A percentile compares a stretch with the other conserved stretches of the same genome.
Evolutionary conservation across 495 filamentous ascomycete genomes (phyloP).

Genomic region (Tuber magnatum): DNA sequence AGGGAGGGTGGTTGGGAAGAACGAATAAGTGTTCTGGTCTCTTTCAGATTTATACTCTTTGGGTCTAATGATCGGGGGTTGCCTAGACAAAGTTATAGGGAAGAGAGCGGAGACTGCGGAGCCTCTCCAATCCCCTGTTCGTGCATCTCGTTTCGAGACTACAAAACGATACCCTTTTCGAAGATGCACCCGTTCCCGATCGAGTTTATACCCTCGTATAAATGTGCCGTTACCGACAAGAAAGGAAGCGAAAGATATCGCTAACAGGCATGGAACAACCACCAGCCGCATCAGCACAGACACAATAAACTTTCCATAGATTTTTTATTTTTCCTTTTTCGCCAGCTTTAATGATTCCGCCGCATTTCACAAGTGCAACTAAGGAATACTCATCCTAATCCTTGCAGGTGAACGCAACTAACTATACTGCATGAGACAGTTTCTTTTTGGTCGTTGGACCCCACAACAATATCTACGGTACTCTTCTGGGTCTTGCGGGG

Average conservation of each 20-base stretch:
- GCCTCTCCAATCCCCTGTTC: slow-evolving; percentile 18
- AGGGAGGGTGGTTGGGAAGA: slow-evolving; percentile 22
- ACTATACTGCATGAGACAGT: slow-evolving; percentile 23
- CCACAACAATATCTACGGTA: slow-evolving; percentile 10
- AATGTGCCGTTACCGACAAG: slow-evolving; percentile 12
- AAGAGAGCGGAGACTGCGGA: neutral
- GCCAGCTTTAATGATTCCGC: neutral
- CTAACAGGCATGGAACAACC: slow-evolving; percentile 19
- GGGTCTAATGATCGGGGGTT: slow-evolving; percentile 10
- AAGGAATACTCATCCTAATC: slow-evolving; percentile 3
- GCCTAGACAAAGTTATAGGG: slow-evolving; percentile 17
- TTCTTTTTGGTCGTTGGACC: slow-evolving; percentile 10
- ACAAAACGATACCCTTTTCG: slow-evolving; percentile 23
- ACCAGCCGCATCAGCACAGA: slow-evolving; percentile 7
- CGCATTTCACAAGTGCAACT: slow-evolving; percentile 19
- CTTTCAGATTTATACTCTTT: slow-evolving; percentile 35
- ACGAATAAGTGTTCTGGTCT: slow-evolving; percentile 13
- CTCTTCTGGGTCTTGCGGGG: slow-evolving; percentile 17
- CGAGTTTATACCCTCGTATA: slow-evolving; percentile 15
- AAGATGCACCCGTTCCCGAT: slow-evolving; percentile 21
- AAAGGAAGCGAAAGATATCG: slow-evolving; percentile 15
- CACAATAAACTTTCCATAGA: neutral
- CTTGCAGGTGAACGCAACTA: slow-evolving; percentile 8
- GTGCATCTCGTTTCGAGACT: slow-evolving; percentile 30
- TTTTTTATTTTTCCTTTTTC: slow-evolving; percentile 25